Evolutionary conservation across 345 rosid genomes (phyloP).

Genomic region (Sonneratia caseolaris): DNA sequence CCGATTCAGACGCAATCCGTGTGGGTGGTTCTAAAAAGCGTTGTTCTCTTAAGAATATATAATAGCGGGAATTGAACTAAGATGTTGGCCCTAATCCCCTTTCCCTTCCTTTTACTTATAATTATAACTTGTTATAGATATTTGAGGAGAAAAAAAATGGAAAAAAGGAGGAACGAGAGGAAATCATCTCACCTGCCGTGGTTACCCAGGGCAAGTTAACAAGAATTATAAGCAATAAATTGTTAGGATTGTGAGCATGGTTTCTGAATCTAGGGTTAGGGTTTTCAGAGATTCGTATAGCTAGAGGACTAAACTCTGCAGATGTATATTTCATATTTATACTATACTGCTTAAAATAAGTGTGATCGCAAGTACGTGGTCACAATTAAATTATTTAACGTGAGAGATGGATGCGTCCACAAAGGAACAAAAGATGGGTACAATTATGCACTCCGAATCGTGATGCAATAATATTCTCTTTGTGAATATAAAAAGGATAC

Average conservation of each 20-base stretch:
- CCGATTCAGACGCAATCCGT: no score
- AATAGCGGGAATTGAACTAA: no score
- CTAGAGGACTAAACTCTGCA: background rate
- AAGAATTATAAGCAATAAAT: background rate
- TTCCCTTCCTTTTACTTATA: no score
- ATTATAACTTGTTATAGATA: no score
- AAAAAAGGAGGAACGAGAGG: no score
- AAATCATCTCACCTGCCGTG: no score
- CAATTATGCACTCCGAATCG: conserved; percentile 22
- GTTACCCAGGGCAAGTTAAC: no score
- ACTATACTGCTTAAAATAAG: background rate
- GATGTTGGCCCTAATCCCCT: no score
- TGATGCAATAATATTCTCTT: conserved; percentile 47
- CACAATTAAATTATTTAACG: background rate
- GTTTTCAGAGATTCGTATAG: conserved; percentile 1
- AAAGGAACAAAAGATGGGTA: conserved; percentile 40
- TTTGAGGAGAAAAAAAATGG: no score
- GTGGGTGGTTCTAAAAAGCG: no score
- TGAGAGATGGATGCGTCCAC: background rate
- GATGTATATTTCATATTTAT: background rate
- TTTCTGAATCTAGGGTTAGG: conserved; percentile 12
- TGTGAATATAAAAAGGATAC: conserved; percentile 9
- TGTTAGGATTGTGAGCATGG: background rate
- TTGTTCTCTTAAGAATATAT: no score
- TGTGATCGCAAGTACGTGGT: background rate